Percentiles rank a stretch among this genome's conserved stretches.
Conservation (phyloP, 2,329 filamentous ascomycete species). For the Pestalotiopsis sp. region DNA sequence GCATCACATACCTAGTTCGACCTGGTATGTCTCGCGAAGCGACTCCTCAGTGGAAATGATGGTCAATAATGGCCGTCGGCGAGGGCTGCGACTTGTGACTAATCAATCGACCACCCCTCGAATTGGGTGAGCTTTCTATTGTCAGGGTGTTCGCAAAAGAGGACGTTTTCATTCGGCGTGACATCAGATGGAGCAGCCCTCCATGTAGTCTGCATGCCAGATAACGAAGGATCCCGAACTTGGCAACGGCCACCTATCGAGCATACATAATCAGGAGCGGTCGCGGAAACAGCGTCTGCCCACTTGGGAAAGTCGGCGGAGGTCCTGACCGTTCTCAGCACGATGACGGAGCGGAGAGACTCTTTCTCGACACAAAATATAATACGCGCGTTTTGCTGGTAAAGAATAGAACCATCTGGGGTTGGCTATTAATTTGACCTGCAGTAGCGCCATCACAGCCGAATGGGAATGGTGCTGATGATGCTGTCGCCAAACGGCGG, state of each 20-base stretch:
- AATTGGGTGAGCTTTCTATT: neutral
- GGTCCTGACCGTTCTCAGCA: constrained; percentile 1
- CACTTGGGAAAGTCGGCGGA: neutral
- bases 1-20: too few species aligned
- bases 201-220: neutral
- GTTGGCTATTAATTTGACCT: constrained; percentile 7
- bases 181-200: constrained; percentile 2
- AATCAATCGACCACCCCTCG: neutral
- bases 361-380: neutral
- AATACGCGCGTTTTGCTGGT: constrained; percentile 3
- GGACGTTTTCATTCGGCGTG: neutral
- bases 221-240: neutral
- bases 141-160: neutral
- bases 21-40: too few species aligned
- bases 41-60: too few species aligned
- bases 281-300: constrained; percentile 1
- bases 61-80: too few species aligned
- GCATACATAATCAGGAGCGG: neutral
- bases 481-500: neutral
- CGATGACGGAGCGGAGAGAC: neutral
- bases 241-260: neutral
- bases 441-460: constrained; percentile 4
- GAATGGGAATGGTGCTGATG: neutral
- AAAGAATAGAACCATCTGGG: neutral
- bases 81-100: too few species aligned